Conservation (phyloP, 116 monocot genomes). For the Cymodocea nodosa region DNA sequence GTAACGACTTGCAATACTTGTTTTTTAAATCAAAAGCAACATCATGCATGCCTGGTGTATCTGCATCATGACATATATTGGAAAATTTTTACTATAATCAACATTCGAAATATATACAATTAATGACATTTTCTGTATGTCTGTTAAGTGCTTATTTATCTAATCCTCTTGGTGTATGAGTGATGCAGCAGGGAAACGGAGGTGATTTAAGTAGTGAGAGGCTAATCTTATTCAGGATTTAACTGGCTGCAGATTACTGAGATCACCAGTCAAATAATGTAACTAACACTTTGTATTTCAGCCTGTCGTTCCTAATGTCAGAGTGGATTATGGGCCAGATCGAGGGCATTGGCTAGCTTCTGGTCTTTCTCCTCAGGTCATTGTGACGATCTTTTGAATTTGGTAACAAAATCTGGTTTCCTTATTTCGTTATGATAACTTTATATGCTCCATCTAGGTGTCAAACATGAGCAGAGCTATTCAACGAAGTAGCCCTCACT, state of each 20-base stretch:
- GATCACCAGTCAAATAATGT: not conserved
- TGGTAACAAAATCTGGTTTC: not conserved
- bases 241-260: slow-evolving; percentile 4
- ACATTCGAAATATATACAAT: too few relatives aligned
- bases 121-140: too few relatives aligned
- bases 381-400: not conserved
- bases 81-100: too few relatives aligned
- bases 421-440: not conserved
- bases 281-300: slow-evolving; percentile 31
- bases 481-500: slow-evolving; percentile 43
- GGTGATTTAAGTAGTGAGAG: slow-evolving; percentile 10
- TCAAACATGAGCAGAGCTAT: slow-evolving; percentile 32
- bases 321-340: slow-evolving; percentile 75
- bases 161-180: not conserved
- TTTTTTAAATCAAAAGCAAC: too few relatives aligned
- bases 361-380: slow-evolving; percentile 96
- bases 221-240: slow-evolving; percentile 3
- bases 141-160: too few relatives aligned
- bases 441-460: slow-evolving; percentile 31
- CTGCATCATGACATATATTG: too few relatives aligned
- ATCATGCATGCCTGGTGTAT: too few relatives aligned
- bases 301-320: slow-evolving; percentile 56
- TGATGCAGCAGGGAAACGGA: slow-evolving; percentile 3
- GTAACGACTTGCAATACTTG: too few relatives aligned
- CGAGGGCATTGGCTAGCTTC: slow-evolving; percentile 81